Percentiles rank a stretch among this genome's conserved stretches.
Evolutionary conservation across 139 green algal genomes (phyloP).

Genomic region (Marvania coccoides): DNA sequence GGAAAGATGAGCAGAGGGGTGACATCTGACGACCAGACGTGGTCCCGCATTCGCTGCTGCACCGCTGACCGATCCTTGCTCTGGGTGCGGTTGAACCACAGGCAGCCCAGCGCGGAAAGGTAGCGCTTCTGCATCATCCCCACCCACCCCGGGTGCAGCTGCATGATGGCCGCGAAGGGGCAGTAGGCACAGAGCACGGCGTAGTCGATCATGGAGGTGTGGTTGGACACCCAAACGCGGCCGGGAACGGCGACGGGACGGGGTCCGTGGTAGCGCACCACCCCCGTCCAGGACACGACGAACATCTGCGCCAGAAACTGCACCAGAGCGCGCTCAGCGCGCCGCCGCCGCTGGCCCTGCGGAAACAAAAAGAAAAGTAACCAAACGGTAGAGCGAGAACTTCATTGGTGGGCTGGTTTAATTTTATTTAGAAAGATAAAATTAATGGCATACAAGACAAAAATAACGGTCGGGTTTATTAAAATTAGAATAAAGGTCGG

Average conservation of each 20-base stretch:
- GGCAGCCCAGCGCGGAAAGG: conserved; percentile 82
- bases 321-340: conserved; percentile 40
- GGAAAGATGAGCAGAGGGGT: conserved; percentile 97
- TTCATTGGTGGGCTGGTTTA: too few species aligned
- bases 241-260: conserved; percentile 56
- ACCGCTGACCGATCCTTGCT: conserved; percentile 85
- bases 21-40: conserved; percentile 59
- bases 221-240: conserved; percentile 95
- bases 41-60: conserved; percentile 63
- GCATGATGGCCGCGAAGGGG: conserved; percentile 91
- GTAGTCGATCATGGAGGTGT: conserved; percentile 99
- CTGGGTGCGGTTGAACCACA: conserved; percentile 96
- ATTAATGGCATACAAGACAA: too few species aligned
- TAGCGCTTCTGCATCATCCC: conserved; percentile 81
- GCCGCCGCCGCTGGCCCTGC: background rate
- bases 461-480: too few species aligned
- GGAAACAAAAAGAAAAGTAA: background rate
- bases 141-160: conserved; percentile 85
- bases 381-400: too few species aligned
- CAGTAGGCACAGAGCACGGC: conserved; percentile 81
- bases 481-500: background rate
- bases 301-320: conserved; percentile 70
- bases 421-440: too few species aligned
- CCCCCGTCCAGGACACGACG: conserved; percentile 83
- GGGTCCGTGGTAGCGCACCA: conserved; percentile 86